Conservation (phyloP, 2,329 filamentous ascomycete species). For the Cordyceps tenuipes region DNA sequence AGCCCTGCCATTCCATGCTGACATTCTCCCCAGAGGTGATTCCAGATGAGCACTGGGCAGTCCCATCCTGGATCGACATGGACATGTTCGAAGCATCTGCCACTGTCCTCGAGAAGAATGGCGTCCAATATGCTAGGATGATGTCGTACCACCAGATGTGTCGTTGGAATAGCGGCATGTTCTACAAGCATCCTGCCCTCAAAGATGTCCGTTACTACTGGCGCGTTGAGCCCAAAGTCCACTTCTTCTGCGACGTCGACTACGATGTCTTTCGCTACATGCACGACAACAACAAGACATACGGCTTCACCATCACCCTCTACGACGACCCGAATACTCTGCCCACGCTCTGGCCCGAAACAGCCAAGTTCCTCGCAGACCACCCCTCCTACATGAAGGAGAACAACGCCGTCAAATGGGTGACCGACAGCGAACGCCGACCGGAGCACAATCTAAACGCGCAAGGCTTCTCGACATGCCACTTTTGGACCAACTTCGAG, state of each 20-base stretch:
- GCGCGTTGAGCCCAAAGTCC: constrained; percentile 96
- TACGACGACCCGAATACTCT: constrained; percentile 88
- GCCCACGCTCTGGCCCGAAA: constrained; percentile 89
- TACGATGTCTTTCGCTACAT: constrained; percentile 98
- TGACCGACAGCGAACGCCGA: constrained; percentile 68
- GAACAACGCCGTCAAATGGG: constrained; percentile 82
- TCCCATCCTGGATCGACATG: constrained; percentile 84
- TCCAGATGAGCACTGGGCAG: constrained; percentile 90
- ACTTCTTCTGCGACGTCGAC: constrained; percentile 98
- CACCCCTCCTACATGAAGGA: constrained; percentile 73
- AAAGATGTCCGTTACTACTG: constrained; percentile 84
- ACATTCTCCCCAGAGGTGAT: constrained; percentile 57
- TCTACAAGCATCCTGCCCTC: constrained; percentile 92
- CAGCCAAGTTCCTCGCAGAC: constrained; percentile 76
- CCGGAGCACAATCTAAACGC: constrained; percentile 74
- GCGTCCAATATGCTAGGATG: constrained; percentile 84
- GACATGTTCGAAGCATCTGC: constrained; percentile 81
- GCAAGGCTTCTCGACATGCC: constrained; percentile 93
- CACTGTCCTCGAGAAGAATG: constrained; percentile 70
- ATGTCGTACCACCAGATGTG: constrained; percentile 98
- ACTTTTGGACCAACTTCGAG: constrained; percentile 99
- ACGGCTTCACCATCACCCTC: constrained; percentile 96
- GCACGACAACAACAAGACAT: constrained; percentile 97
- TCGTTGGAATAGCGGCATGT: constrained; percentile 95
- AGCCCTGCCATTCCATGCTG: background rate